These are phyloP conservation scores for Tricholoma matsutake DNA, from an alignment of 768 basidiomycete species.

Conservation along the genomic window DNA sequence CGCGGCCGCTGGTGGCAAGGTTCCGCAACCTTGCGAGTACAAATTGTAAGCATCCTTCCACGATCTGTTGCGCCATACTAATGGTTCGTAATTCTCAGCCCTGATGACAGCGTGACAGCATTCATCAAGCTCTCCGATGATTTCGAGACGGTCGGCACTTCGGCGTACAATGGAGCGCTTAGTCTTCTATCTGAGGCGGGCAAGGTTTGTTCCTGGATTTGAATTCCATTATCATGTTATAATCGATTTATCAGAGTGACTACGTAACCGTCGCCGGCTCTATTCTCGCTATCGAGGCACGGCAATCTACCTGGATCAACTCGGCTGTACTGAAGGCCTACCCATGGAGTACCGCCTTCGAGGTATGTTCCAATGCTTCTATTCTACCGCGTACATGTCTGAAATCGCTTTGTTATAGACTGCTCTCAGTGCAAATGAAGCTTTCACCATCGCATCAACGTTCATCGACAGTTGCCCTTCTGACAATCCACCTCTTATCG, in stretches of 20 bases:
- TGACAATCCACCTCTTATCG: slow-evolving; percentile 44
- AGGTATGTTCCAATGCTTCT: slow-evolving; percentile 32
- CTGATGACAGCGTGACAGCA: slow-evolving; percentile 40
- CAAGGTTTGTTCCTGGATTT: not conserved
- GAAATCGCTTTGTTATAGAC: slow-evolving; percentile 23
- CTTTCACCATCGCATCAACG: slow-evolving; percentile 35
- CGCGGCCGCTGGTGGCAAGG: slow-evolving; percentile 33
- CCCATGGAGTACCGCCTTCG: slow-evolving; percentile 60
- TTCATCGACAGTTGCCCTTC: slow-evolving; percentile 55
- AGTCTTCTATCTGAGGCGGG: slow-evolving; percentile 10
- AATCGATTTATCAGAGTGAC: slow-evolving; percentile 26
- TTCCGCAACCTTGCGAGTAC: slow-evolving; percentile 58
- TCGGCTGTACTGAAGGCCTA: slow-evolving; percentile 44
- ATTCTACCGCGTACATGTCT: not conserved
- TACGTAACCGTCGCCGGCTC: slow-evolving; percentile 54
- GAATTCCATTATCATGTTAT: not conserved
- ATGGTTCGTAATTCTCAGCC: slow-evolving; percentile 24
- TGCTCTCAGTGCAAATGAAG: slow-evolving; percentile 38
- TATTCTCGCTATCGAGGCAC: slow-evolving; percentile 58
- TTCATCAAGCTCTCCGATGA: slow-evolving; percentile 50
- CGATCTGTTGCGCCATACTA: not conserved
- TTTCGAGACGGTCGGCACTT: slow-evolving; percentile 54
- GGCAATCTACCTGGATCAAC: slow-evolving; percentile 63
- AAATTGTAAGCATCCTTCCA: slow-evolving; percentile 39
- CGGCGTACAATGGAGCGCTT: slow-evolving; percentile 59